phyloP scores from a whole-genome alignment of 306 rosid species.

The Herpetospermum pedunculosum region DNA sequence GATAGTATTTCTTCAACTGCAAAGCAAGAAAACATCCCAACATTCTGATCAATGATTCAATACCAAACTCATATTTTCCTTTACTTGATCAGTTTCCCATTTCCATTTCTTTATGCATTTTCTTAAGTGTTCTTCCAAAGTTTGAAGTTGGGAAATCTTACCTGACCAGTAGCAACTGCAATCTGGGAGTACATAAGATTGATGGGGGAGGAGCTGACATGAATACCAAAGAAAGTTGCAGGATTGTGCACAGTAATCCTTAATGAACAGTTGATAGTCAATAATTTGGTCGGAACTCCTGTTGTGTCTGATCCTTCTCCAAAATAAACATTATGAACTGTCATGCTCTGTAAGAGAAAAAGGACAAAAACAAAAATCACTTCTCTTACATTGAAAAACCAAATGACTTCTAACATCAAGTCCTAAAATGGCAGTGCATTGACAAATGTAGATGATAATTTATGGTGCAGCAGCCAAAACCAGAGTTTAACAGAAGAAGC shows the following conservation, averaged over 20 bases:
- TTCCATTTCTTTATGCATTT: background rate
- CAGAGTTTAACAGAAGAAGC: background rate
- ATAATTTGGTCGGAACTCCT: conserved; percentile 83
- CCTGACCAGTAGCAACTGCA: conserved; percentile 69
- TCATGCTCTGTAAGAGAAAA: conserved; percentile 43
- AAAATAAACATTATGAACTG: conserved; percentile 53
- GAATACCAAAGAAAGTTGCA: conserved; percentile 75
- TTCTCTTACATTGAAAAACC: background rate
- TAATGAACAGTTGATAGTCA: conserved; percentile 63
- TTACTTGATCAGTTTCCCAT: background rate
- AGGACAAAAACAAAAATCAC: background rate
- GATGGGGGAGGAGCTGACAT: conserved; percentile 46
- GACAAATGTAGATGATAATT: background rate
- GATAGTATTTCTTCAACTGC: conserved; percentile 69
- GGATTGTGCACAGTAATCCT: conserved; percentile 61
- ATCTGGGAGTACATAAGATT: conserved; percentile 69
- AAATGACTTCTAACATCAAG: background rate
- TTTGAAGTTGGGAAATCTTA: conserved; percentile 18
- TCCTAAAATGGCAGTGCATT: background rate
- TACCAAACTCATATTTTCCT: background rate
- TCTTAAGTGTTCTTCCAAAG: background rate
- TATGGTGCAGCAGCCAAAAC: background rate
- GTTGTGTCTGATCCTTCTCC: conserved; percentile 78
- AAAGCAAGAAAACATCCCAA: background rate
- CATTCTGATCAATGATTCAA: background rate